Percentiles rank a stretch among this genome's conserved stretches.
These are phyloP conservation scores for Chytridium lagenaria DNA, from an alignment of 371 early-diverging fungal species.

Conservation along the genomic window DNA sequence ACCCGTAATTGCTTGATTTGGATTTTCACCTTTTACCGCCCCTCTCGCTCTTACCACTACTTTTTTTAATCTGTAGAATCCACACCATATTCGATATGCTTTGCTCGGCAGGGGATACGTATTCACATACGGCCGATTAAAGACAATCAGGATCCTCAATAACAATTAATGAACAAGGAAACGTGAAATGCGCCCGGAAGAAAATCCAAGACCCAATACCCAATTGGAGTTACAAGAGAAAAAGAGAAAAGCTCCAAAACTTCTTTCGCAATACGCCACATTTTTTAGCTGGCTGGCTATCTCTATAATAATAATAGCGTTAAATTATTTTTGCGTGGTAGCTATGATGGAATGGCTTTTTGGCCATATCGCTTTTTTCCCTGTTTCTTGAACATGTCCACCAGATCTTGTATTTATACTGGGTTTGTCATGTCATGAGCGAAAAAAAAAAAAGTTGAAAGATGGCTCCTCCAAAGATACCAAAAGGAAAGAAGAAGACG, in stretches of 20 bases:
- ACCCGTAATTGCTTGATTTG: not conserved
- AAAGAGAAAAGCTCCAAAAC: no score
- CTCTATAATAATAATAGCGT: no score
- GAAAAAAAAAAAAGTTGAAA: slow-evolving; percentile 16
- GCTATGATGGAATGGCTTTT: not conserved
- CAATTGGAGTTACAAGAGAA: no score
- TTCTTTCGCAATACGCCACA: no score
- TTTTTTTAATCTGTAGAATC: no score
- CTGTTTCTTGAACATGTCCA: not conserved
- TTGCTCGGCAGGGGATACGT: not conserved
- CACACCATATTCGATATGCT: not conserved
- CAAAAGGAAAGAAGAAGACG: slow-evolving; percentile 11
- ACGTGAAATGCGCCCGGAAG: no score
- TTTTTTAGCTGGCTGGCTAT: no score
- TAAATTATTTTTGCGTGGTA: not conserved
- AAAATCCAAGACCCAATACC: no score
- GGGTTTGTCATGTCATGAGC: not conserved
- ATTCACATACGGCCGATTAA: not conserved
- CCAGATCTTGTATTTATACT: not conserved
- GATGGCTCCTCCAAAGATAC: not conserved
- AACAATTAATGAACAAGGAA: not conserved
- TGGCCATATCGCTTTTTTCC: not conserved
- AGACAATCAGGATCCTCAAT: not conserved
- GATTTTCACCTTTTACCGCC: not conserved
- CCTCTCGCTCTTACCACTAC: not conserved